A percentile compares a stretch with the other conserved stretches of the same genome.
Evolutionary conservation across 257 asterid genomes (phyloP).

Genomic region (Jacaranda copaia): DNA sequence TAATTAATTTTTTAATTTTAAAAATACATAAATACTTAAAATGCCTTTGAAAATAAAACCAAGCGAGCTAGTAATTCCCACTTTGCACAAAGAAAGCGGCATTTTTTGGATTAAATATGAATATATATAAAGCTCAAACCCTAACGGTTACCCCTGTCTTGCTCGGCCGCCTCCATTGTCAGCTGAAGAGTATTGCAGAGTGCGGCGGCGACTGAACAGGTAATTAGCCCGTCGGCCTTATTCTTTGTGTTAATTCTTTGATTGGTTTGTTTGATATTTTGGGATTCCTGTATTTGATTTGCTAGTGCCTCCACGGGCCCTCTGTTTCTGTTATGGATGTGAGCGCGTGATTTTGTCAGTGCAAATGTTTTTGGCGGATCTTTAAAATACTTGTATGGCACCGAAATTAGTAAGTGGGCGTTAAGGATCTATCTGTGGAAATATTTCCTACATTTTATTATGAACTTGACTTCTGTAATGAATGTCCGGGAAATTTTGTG

Average conservation of each 20-base stretch:
- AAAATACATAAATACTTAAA: no score
- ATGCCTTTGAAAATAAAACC: no score
- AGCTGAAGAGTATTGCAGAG: neutral
- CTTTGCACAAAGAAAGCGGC: no score
- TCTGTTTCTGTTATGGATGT: neutral
- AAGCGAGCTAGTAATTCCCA: no score
- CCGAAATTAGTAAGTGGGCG: neutral
- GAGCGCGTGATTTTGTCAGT: neutral
- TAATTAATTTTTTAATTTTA: no score
- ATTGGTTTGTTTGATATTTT: neutral
- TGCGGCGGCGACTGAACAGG: neutral
- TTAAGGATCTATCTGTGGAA: neutral
- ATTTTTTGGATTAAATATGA: no score
- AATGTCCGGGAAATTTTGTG: neutral
- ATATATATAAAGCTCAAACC: neutral
- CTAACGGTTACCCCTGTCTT: neutral
- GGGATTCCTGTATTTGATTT: neutral
- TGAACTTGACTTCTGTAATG: neutral
- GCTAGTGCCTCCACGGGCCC: neutral
- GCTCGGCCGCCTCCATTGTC: neutral
- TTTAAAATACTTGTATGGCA: neutral
- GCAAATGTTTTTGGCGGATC: neutral
- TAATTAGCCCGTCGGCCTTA: neutral
- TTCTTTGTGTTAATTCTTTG: neutral
- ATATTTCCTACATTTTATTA: neutral